Evolutionary conservation across 2,329 filamentous ascomycete species (phyloP).

Genomic region (Claviceps paspali): DNA sequence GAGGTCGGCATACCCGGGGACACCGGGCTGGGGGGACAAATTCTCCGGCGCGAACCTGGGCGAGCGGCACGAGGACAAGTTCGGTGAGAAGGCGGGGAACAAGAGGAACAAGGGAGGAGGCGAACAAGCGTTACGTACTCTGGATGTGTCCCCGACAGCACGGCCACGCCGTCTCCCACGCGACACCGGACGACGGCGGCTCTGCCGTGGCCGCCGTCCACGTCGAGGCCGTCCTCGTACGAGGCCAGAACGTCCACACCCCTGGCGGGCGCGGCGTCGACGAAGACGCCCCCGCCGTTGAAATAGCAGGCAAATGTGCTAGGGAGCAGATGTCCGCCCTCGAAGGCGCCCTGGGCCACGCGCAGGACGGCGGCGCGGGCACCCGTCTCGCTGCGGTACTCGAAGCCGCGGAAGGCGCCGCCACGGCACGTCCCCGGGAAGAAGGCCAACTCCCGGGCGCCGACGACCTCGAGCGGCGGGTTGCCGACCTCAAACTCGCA

Average conservation of each 20-base stretch:
- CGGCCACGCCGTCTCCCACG: slow-evolving; percentile 61
- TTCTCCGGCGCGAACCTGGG: slow-evolving; percentile 79
- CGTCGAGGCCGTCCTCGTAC: slow-evolving; percentile 59
- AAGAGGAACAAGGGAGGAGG: not conserved
- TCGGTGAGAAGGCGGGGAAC: too few relatives aligned
- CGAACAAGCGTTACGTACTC: slow-evolving; percentile 41
- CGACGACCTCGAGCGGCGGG: slow-evolving; percentile 63
- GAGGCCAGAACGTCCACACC: slow-evolving; percentile 67
- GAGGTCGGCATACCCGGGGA: slow-evolving; percentile 55
- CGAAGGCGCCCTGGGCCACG: slow-evolving; percentile 46
- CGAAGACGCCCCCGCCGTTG: slow-evolving; percentile 89
- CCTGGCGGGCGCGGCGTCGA: slow-evolving; percentile 51
- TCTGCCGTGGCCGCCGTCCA: slow-evolving; percentile 56
- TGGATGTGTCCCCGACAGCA: slow-evolving; percentile 81
- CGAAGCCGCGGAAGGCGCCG: slow-evolving; percentile 75
- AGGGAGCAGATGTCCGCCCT: slow-evolving; percentile 48
- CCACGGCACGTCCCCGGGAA: slow-evolving; percentile 79
- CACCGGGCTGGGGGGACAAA: slow-evolving; percentile 49
- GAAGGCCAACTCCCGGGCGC: slow-evolving; percentile 71
- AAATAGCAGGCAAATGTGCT: too few relatives aligned
- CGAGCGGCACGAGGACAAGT: too few relatives aligned
- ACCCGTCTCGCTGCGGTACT: slow-evolving; percentile 76
- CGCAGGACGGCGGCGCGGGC: slow-evolving; percentile 56
- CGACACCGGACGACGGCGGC: slow-evolving; percentile 76
- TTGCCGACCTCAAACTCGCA: slow-evolving; percentile 92